These are phyloP conservation scores for Solanum appendiculatum DNA, from an alignment of 257 asterid genomes.

Conservation along the genomic window DNA sequence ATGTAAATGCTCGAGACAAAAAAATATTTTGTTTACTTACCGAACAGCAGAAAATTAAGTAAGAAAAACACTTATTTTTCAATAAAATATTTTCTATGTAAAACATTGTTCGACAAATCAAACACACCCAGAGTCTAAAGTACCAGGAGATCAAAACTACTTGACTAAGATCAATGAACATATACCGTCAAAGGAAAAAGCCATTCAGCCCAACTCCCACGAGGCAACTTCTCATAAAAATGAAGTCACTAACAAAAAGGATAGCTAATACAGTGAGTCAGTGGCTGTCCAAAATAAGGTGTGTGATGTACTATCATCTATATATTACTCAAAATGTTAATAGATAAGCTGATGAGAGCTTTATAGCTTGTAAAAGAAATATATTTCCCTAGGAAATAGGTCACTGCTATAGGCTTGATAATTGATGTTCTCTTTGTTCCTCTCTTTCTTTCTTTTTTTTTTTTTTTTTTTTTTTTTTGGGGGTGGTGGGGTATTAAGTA, in stretches of 20 bases:
- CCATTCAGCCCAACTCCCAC: not conserved
- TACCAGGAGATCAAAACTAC: not conserved
- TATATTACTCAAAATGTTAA: not conserved
- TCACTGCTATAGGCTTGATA: not conserved
- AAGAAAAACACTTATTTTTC: not conserved
- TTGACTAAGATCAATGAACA: not conserved
- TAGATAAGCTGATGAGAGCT: not conserved
- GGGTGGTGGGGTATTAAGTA: not conserved
- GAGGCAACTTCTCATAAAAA: not conserved
- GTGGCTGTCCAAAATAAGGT: not conserved
- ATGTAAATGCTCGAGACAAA: not conserved
- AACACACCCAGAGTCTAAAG: not conserved
- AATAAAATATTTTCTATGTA: not conserved
- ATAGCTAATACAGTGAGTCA: not conserved
- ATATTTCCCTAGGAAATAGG: not conserved
- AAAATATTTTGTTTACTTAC: not conserved
- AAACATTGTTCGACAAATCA: not conserved
- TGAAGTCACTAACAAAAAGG: not conserved
- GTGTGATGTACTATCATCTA: not conserved
- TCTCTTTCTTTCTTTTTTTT: not conserved
- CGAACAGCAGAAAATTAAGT: not conserved
- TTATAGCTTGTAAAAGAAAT: not conserved
- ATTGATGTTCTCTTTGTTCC: not conserved
- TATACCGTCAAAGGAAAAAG: not conserved
- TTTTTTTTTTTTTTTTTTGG: not conserved